Conservation (phyloP, 495 filamentous ascomycete genomes). For the Xylaria cubensis region DNA sequence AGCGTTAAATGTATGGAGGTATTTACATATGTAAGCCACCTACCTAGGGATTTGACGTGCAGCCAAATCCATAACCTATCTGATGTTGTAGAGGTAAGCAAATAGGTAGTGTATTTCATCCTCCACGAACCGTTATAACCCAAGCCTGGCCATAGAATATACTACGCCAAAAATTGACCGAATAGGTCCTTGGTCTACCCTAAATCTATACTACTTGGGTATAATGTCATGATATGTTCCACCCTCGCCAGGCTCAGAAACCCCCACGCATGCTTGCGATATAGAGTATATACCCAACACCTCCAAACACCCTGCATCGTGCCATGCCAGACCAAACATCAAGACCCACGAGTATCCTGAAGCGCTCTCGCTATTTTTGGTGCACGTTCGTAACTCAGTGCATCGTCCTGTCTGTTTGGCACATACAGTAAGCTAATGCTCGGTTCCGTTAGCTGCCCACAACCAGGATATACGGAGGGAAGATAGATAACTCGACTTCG, state of each 20-base stretch:
- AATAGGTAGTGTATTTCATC: not conserved
- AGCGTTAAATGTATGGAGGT: not conserved
- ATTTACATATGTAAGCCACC: not conserved
- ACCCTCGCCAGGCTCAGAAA: not conserved
- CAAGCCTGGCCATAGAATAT: not conserved
- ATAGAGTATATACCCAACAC: not conserved
- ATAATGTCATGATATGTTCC: not conserved
- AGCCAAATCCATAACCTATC: not conserved
- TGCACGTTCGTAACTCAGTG: not conserved
- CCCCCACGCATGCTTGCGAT: not conserved
- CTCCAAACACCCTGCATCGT: not conserved
- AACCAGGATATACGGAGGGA: not conserved
- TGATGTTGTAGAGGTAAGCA: not conserved
- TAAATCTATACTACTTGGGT: not conserved
- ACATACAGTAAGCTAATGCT: not conserved
- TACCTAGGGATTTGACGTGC: not conserved
- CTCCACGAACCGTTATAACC: not conserved
- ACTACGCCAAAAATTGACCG: not conserved
- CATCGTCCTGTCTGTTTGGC: not conserved
- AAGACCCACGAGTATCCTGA: not conserved
- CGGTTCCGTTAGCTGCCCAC: not conserved
- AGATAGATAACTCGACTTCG: not conserved
- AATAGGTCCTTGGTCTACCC: not conserved
- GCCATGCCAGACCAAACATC: not conserved
- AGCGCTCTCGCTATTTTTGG: slow-evolving; percentile 19